Evolutionary conservation across 805 yeast genomes (phyloP).

Genomic region (Candida taoyuanica): DNA sequence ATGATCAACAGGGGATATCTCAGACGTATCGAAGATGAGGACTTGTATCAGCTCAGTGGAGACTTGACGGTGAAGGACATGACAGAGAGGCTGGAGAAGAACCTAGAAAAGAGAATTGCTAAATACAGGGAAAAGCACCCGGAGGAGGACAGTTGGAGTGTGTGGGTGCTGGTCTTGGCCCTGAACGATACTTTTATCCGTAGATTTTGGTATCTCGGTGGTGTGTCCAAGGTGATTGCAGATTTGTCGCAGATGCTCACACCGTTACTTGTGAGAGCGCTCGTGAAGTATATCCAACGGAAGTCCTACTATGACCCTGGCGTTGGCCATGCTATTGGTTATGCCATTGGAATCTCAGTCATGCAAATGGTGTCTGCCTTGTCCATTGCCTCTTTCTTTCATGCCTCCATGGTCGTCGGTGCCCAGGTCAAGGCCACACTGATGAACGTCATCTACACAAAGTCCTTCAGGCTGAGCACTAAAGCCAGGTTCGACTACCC

Average conservation of each 20-base stretch:
- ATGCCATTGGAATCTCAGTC: slow-evolving; percentile 61
- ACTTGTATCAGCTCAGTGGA: slow-evolving; percentile 42
- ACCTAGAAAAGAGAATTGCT: slow-evolving; percentile 27
- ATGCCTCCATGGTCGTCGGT: slow-evolving; percentile 58
- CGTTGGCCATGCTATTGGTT: slow-evolving; percentile 63
- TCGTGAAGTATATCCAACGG: slow-evolving; percentile 60
- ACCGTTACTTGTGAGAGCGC: slow-evolving; percentile 60
- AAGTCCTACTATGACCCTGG: slow-evolving; percentile 40
- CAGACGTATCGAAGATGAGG: slow-evolving; percentile 55
- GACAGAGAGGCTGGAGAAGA: slow-evolving; percentile 31
- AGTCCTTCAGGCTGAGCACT: slow-evolving; percentile 58
- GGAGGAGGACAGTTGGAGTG: slow-evolving; percentile 15
- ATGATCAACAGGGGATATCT: slow-evolving; percentile 45
- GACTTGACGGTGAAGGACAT: slow-evolving; percentile 32
- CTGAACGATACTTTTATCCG: slow-evolving; percentile 32
- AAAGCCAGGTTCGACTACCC: slow-evolving; percentile 57
- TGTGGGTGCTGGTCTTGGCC: slow-evolving; percentile 29
- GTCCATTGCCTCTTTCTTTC: slow-evolving; percentile 58
- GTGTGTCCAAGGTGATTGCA: slow-evolving; percentile 26
- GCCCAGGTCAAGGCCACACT: slow-evolving; percentile 66
- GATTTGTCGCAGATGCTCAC: slow-evolving; percentile 44
- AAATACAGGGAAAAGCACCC: slow-evolving; percentile 26
- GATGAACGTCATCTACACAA: slow-evolving; percentile 65
- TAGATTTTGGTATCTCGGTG: slow-evolving; percentile 31
- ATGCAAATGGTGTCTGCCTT: slow-evolving; percentile 49